Evolutionary conservation across 495 filamentous ascomycete species (phyloP).

Genomic region (Hypoxylon crocopeplum): DNA sequence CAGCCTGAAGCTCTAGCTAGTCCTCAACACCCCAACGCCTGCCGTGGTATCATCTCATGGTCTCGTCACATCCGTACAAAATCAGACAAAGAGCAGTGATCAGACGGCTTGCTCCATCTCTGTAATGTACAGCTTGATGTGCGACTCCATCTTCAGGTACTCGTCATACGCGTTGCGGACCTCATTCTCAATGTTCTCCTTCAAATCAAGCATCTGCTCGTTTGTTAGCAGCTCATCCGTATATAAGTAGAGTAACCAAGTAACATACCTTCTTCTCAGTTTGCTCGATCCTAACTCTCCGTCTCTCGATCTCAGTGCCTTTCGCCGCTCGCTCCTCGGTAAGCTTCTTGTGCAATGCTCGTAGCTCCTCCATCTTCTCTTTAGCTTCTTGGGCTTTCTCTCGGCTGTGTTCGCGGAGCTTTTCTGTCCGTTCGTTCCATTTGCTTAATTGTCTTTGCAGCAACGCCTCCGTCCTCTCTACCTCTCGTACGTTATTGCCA

Average conservation of each 20-base stretch:
- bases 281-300: slow-evolving; percentile 91
- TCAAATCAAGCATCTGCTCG: slow-evolving; percentile 89
- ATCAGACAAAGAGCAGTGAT: slow-evolving; percentile 33
- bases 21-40: slow-evolving; percentile 35
- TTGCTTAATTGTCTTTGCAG: slow-evolving; percentile 83
- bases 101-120: slow-evolving; percentile 95
- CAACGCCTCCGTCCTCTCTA: slow-evolving; percentile 84
- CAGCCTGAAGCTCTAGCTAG: not conserved
- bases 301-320: slow-evolving; percentile 86
- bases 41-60: slow-evolving; percentile 41
- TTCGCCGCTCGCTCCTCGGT: slow-evolving; percentile 86
- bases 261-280: slow-evolving; percentile 92
- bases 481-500: slow-evolving; percentile 86
- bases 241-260: not conserved
- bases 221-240: slow-evolving; percentile 43
- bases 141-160: slow-evolving; percentile 94
- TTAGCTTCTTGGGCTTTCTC: slow-evolving; percentile 81
- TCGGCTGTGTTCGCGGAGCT: slow-evolving; percentile 75
- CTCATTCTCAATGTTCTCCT: slow-evolving; percentile 95
- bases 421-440: slow-evolving; percentile 84
- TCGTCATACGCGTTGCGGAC: slow-evolving; percentile 86
- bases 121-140: slow-evolving; percentile 96
- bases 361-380: slow-evolving; percentile 87
- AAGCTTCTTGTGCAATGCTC: slow-evolving; percentile 77
- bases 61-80: slow-evolving; percentile 31